These are phyloP conservation scores for Arabidopsis hybrid DNA, from an alignment of 441 rosid species.

Conservation along the genomic window DNA sequence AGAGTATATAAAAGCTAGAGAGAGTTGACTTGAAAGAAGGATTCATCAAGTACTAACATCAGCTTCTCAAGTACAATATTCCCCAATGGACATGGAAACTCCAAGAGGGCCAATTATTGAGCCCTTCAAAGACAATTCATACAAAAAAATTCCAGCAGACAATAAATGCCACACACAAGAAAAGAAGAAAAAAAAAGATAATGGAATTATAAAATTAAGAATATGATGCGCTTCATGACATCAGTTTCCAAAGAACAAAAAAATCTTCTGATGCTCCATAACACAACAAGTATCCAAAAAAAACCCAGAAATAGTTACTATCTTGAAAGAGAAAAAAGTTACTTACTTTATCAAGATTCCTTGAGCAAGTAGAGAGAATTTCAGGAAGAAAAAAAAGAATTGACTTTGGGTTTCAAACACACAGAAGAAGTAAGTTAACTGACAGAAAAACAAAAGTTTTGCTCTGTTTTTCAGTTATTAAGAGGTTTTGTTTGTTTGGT, in stretches of 20 bases:
- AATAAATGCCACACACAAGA: slow-evolving; percentile 38
- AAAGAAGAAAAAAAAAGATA: not conserved
- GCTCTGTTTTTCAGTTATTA: slow-evolving; percentile 38
- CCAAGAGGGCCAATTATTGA: slow-evolving; percentile 41
- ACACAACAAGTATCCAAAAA: not conserved
- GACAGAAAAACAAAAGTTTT: slow-evolving; percentile 25
- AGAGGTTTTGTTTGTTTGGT: slow-evolving; percentile 36
- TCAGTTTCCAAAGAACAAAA: slow-evolving; percentile 42
- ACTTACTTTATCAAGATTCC: slow-evolving; percentile 56
- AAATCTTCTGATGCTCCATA: slow-evolving; percentile 4
- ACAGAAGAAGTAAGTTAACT: slow-evolving; percentile 37
- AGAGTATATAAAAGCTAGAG: slow-evolving; percentile 38
- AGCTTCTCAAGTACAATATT: slow-evolving; percentile 47
- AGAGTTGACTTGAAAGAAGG: slow-evolving; percentile 46
- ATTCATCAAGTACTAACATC: slow-evolving; percentile 50
- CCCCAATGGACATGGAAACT: slow-evolving; percentile 46
- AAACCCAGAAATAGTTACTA: slow-evolving; percentile 41
- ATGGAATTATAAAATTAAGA: slow-evolving; percentile 22
- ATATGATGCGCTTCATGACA: slow-evolving; percentile 43
- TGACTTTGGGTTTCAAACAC: slow-evolving; percentile 44
- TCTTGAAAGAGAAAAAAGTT: slow-evolving; percentile 27
- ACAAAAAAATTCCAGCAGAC: slow-evolving; percentile 24
- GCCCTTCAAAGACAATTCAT: slow-evolving; percentile 31
- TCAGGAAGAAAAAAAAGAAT: not conserved
- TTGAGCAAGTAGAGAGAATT: slow-evolving; percentile 41